Evolutionary conservation across 2,329 filamentous ascomycete genomes (phyloP).

Genomic region (Fusarium liriodendri): DNA sequence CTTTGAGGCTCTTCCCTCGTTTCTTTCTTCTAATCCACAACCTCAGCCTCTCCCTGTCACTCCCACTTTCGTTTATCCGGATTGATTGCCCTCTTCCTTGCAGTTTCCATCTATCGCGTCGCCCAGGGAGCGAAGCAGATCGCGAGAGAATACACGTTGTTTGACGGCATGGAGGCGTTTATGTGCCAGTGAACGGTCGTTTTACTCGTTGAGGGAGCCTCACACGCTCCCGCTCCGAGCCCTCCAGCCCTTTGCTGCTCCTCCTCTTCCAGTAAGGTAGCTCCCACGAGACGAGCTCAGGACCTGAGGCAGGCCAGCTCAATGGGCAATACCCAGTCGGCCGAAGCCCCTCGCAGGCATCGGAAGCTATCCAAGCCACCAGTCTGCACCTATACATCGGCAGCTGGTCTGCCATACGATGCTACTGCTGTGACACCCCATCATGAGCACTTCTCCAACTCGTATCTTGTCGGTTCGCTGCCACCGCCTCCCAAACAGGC

Average conservation of each 20-base stretch:
- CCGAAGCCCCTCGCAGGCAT: constrained; percentile 55
- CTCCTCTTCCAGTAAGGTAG: constrained; percentile 16
- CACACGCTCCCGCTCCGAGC: constrained; percentile 27
- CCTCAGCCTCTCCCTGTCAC: not conserved
- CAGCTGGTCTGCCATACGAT: constrained; percentile 56
- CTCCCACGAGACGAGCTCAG: constrained; percentile 25
- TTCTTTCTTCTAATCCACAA: not conserved
- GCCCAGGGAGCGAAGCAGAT: constrained; percentile 7
- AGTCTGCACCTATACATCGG: constrained; percentile 52
- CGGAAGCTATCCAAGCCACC: constrained; percentile 66
- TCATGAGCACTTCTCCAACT: constrained; percentile 46
- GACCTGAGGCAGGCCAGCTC: constrained; percentile 21
- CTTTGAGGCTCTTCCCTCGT: not conserved
- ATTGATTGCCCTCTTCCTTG: not conserved
- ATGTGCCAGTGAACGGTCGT: constrained; percentile 37
- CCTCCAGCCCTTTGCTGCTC: constrained; percentile 11
- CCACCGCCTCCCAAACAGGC: constrained; percentile 29
- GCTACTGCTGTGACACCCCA: constrained; percentile 44
- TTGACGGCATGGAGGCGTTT: constrained; percentile 41
- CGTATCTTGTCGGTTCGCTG: constrained; percentile 46
- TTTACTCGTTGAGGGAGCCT: constrained; percentile 38
- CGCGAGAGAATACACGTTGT: constrained; percentile 17
- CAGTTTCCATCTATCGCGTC: constrained; percentile 13
- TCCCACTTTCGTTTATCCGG: not conserved
- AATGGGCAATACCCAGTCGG: constrained; percentile 65